Conservation (phyloP, 2,329 filamentous ascomycete genomes). For the Aplosporella prunicola region DNA sequence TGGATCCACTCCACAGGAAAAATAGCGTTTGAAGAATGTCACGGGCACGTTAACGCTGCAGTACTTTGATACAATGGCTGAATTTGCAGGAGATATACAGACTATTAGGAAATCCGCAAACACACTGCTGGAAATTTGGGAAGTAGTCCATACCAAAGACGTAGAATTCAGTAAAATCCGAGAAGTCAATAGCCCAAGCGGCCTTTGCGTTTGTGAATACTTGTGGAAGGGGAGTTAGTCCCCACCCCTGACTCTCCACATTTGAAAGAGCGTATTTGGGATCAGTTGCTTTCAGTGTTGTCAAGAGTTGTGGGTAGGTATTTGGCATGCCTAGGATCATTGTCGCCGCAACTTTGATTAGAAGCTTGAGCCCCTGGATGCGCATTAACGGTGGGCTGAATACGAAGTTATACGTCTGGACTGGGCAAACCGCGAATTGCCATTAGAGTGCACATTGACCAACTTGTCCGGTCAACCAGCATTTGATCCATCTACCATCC, state of each 20-base stretch:
- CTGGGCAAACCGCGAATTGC: background rate
- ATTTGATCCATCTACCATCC: conserved; percentile 23
- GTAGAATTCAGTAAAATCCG: conserved; percentile 20
- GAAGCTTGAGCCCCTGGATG: conserved; percentile 12
- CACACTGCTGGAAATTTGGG: too few relatives aligned
- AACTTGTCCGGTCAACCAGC: conserved; percentile 19
- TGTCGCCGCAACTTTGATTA: conserved; percentile 23
- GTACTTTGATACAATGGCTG: too few relatives aligned
- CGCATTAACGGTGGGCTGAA: background rate
- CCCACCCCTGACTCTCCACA: conserved; percentile 23
- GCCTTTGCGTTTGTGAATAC: conserved; percentile 20
- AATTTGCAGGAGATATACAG: too few relatives aligned
- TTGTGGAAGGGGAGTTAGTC: conserved; percentile 25
- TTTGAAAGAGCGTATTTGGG: conserved; percentile 19
- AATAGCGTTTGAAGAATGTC: too few relatives aligned
- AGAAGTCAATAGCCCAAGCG: conserved; percentile 18
- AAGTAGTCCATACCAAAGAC: conserved; percentile 7
- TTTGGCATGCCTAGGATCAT: conserved; percentile 25
- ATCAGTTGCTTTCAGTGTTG: conserved; percentile 19
- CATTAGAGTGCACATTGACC: background rate
- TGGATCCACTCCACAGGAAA: too few relatives aligned
- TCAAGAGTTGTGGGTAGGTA: conserved; percentile 25
- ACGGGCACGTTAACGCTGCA: too few relatives aligned
- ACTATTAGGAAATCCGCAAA: too few relatives aligned
- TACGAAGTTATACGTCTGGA: background rate